Conservation (phyloP, 2,329 filamentous ascomycete genomes). For the Elsinoe ampelina region DNA sequence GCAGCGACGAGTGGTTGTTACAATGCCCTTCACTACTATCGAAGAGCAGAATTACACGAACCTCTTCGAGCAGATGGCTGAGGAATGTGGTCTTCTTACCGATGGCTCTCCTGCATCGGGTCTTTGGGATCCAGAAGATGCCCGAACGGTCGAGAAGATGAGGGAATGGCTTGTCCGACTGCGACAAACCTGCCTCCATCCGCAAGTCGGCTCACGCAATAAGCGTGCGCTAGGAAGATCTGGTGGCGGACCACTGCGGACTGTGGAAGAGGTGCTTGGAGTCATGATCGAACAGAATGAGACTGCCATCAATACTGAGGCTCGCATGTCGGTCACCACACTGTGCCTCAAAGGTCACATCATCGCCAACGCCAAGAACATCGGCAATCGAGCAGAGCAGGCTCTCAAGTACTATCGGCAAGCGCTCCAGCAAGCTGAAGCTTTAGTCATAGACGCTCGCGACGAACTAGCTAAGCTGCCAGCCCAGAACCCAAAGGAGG, state of each 20-base stretch:
- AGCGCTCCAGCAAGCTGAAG: conserved; percentile 32
- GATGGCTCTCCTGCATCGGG: conserved; percentile 53
- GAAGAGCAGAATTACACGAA: conserved; percentile 83
- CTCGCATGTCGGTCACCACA: conserved; percentile 51
- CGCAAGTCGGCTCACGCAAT: conserved; percentile 64
- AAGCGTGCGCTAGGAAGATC: conserved; percentile 52
- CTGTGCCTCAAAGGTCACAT: conserved; percentile 67
- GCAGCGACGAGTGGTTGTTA: conserved; percentile 80
- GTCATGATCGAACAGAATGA: conserved; percentile 88
- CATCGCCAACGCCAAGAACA: conserved; percentile 60
- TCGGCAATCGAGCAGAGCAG: conserved; percentile 44
- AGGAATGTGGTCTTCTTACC: conserved; percentile 55
- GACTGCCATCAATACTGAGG: conserved; percentile 52
- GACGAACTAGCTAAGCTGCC: conserved; percentile 37
- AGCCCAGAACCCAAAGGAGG: neutral
- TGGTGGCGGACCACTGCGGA: conserved; percentile 56
- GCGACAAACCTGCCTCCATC: conserved; percentile 76
- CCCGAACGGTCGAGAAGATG: conserved; percentile 57
- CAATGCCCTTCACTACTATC: conserved; percentile 78
- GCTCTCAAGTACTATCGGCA: conserved; percentile 62
- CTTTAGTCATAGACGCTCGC: conserved; percentile 55
- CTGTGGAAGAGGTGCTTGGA: conserved; percentile 76
- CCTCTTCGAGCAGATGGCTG: conserved; percentile 66
- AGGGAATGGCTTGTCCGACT: conserved; percentile 66
- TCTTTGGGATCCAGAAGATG: conserved; percentile 56